Evolutionary conservation across 1,284 basidiomycete species (phyloP).

Genomic region (Caloboletus inedulis): DNA sequence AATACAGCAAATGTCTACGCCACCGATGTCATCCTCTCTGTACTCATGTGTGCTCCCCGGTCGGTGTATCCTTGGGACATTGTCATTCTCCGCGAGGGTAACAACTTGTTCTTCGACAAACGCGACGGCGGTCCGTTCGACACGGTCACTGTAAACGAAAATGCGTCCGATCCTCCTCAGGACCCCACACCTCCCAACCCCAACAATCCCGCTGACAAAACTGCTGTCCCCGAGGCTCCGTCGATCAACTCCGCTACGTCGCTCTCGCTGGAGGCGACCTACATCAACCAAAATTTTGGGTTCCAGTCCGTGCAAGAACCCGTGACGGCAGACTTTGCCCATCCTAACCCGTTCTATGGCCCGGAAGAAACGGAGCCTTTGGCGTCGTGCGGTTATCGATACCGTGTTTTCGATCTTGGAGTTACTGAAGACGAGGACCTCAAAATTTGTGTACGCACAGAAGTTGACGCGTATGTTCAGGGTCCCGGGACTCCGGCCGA

Average conservation of each 20-base stretch:
- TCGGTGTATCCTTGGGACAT: conserved; percentile 99
- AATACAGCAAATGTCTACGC: conserved; percentile 86
- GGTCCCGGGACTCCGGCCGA: conserved; percentile 63
- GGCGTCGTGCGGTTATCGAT: conserved; percentile 94
- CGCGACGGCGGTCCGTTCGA: conserved; percentile 97
- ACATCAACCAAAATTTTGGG: conserved; percentile 98
- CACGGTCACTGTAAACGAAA: conserved; percentile 98
- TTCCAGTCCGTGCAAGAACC: conserved; percentile 91
- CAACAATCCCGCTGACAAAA: conserved; percentile 69
- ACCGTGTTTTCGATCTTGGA: conserved; percentile 93
- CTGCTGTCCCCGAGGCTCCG: conserved; percentile 58
- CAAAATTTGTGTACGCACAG: conserved; percentile 91
- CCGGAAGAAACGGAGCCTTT: conserved; percentile 92
- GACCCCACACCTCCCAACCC: conserved; percentile 78
- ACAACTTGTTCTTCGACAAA: conserved; percentile 97
- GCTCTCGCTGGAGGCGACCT: conserved; percentile 95
- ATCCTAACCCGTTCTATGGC: conserved; percentile 96
- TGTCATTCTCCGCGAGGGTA: conserved; percentile 89
- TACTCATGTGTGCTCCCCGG: conserved; percentile 94
- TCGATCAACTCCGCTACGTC: conserved; percentile 94
- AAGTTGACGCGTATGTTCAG: conserved; percentile 88
- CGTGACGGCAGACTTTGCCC: conserved; percentile 66
- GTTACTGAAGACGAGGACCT: conserved; percentile 88
- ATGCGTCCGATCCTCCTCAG: conserved; percentile 92
- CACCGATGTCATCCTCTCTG: conserved; percentile 93